phyloP scores from a whole-genome alignment of 768 basidiomycete genomes.

The Naganishia vaughanmartiniae region DNA sequence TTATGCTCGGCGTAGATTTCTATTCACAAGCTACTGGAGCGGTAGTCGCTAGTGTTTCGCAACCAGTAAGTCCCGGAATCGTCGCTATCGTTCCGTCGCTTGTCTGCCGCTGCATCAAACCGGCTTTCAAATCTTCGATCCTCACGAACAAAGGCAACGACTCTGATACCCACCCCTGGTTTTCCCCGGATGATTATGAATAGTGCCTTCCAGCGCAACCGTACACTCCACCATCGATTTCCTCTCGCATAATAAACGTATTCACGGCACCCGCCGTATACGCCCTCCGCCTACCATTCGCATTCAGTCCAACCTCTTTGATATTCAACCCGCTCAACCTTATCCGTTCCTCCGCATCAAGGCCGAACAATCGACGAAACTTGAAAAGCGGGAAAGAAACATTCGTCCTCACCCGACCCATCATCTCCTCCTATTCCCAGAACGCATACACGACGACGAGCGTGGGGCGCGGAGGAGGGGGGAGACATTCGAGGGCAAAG shows the following conservation, averaged over 20 bases:
- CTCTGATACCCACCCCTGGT: neutral
- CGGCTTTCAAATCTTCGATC: too few relatives aligned
- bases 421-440: slow-evolving; percentile 9
- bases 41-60: slow-evolving; percentile 15
- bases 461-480: neutral
- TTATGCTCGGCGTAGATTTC: slow-evolving; percentile 49
- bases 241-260: slow-evolving; percentile 4
- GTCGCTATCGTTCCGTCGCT: too few relatives aligned
- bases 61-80: slow-evolving; percentile 21
- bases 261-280: neutral
- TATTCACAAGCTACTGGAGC: slow-evolving; percentile 25
- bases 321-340: slow-evolving; percentile 23
- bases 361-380: slow-evolving; percentile 1
- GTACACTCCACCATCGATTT: slow-evolving; percentile 3
- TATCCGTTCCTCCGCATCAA: neutral
- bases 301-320: slow-evolving; percentile 1
- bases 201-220: slow-evolving; percentile 32
- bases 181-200: neutral
- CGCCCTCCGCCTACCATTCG: slow-evolving; percentile 8
- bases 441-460: neutral
- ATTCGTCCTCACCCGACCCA: slow-evolving; percentile 22
- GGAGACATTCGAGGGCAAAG: slow-evolving; percentile 10
- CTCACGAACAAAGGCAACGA: too few relatives aligned
- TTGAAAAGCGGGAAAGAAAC: slow-evolving; percentile 12
- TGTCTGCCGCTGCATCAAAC: too few relatives aligned